Evolutionary conservation across 441 rosid species (phyloP), one percentile per base, ranked within the genome.

Genomic region (Melastoma candidum): DNA sequence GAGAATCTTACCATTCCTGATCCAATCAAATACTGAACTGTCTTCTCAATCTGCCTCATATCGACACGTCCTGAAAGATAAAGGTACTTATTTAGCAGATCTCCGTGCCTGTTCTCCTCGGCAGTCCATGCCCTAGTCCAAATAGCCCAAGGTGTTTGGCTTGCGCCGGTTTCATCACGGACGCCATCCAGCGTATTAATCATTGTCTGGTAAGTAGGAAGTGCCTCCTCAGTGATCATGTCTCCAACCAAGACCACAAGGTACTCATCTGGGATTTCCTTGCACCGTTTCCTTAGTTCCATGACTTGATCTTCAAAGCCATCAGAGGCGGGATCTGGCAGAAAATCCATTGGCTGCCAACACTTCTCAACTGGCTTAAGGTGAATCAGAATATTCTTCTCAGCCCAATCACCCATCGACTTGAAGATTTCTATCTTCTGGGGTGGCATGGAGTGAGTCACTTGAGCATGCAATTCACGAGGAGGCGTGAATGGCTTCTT

Each of bases 71-170:
- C 98, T 65, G 83, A 76, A 44, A 92, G 66, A 75, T 92, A 92
- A 49, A 87, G 95, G 60, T 85, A 92, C 68, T 82, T 85, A 36
- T 83, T 88, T 47, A 92, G 78, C 24, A 92, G 90, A 71, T 87
- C 98, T 4, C 95, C 96, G 9, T 92, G 98, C 50, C 96, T 75
- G 57, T 92, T 92, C 66, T 92, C 98, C 73, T 92, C 98, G 7
- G 98, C 98, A 14, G 95, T 87, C 96, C 98, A 87, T 47, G 95
- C 94, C 70, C 98, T 79, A 0, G 88, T 87, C 98, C 98, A 92
- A 47, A 79, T 51, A 46, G 98, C 96, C 98, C 98, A 92, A 44
- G 95, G 53, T 51, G 80, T 77, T 39, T 47, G 90, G 69, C 98
- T 87, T 25, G 96, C 96, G 12, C 95, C 96, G 0, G 96, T 85